Evolutionary conservation across 176 grass and related monocot species (phyloP), one percentile per base, ranked within the genome.

Genomic region (Carex parvula): DNA sequence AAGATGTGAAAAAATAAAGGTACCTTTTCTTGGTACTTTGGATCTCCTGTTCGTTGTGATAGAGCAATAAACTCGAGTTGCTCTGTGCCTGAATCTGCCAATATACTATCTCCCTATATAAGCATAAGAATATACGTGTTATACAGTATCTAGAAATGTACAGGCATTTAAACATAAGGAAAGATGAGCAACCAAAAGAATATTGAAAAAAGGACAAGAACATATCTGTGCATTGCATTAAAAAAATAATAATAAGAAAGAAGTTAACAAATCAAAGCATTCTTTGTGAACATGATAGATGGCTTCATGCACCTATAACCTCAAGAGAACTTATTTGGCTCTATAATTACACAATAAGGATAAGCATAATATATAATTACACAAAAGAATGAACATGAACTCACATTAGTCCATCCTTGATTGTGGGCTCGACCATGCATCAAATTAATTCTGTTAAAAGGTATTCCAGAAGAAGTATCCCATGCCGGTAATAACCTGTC

Each of bases 31-130:
- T 94, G 91, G 85, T 99, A 96, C 81, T 96, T 96, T 17, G 91
- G 85, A 83, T 99, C 90, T 75, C 97, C 93, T 0, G 97, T 96
- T 86, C 97, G 93, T 79, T 96, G 91, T 57, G 97, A 99, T 71
- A 96, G 83, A 88, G 97, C 93, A 88, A 99, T 99, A 82, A 99
- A 91, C 87, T 99, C 97, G 86, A 99, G 93, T 70, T 99, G 91
- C 79, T 99, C 97, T 0, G 93, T 96, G 44, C 93, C 97, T 88
- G 97, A 99, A 92, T 99, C 97, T 86, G 93, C 93, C 79, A 99
- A 81, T 86, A 99, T 89, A 80, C 97, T 94, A 75, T 91, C 79
- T 83, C 93, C 97, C 97, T 99, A 89, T 86, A 64, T 85, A 48
- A 85, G 3, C 72, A 83, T 21, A 84, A 13, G 50, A 79, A 63